A percentile compares a stretch with the other conserved stretches of the same genome.
phyloP scores from a whole-genome alignment of 2,329 filamentous ascomycete species.

The Periconia sp. region DNA sequence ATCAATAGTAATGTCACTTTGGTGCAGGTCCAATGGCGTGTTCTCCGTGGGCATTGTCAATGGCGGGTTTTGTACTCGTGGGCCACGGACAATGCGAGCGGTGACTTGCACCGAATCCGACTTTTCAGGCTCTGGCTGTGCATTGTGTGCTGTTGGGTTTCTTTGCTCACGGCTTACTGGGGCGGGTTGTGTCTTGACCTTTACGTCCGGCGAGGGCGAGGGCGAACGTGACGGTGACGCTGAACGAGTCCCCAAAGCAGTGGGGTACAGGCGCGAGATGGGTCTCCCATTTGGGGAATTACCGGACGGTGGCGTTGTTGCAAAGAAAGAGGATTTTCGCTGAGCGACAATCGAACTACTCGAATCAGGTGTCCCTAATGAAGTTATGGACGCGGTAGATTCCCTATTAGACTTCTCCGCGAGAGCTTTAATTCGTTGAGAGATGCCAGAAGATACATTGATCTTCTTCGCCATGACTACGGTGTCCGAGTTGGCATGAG shows the following conservation, averaged over 20 bases:
- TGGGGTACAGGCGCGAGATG: slow-evolving; percentile 31
- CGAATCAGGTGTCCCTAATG: slow-evolving; percentile 26
- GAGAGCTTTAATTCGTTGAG: slow-evolving; percentile 89
- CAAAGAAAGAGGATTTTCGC: slow-evolving; percentile 43
- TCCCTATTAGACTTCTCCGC: slow-evolving; percentile 70
- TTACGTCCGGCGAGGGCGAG: slow-evolving; percentile 31
- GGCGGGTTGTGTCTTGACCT: slow-evolving; percentile 19
- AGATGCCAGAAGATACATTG: slow-evolving; percentile 87
- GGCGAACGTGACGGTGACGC: slow-evolving; percentile 28
- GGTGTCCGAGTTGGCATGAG: slow-evolving; percentile 26
- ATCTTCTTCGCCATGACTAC: slow-evolving; percentile 64
- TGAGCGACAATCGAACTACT: slow-evolving; percentile 37
- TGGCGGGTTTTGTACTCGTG: slow-evolving; percentile 37
- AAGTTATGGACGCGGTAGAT: slow-evolving; percentile 29
- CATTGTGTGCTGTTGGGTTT: slow-evolving; percentile 39
- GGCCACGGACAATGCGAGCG: slow-evolving; percentile 76
- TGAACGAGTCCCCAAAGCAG: slow-evolving; percentile 29
- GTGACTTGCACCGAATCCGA: slow-evolving; percentile 87
- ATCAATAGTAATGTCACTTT: slow-evolving; percentile 65
- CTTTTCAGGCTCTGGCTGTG: slow-evolving; percentile 43
- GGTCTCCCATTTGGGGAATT: slow-evolving; percentile 28
- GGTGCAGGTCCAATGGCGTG: slow-evolving; percentile 53
- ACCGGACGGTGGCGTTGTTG: slow-evolving; percentile 31
- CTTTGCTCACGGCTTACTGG: slow-evolving; percentile 18
- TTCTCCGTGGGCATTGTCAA: slow-evolving; percentile 52